A percentile compares a stretch with the other conserved stretches of the same genome.
phyloP scores from a whole-genome alignment of 1,284 basidiomycete genomes.

The Cerrena zonata region DNA sequence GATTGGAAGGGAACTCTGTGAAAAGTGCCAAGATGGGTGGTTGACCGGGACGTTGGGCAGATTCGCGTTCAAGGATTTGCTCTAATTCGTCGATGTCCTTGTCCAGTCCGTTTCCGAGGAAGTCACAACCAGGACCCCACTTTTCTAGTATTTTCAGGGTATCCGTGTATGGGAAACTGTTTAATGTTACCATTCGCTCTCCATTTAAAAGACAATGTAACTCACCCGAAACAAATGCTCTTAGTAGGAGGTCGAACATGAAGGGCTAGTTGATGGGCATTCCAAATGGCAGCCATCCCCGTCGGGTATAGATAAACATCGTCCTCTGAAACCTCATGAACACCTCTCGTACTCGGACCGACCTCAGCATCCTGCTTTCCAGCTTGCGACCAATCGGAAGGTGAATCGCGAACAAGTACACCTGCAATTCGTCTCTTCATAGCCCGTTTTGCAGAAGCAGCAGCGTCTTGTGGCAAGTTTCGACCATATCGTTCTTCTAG shows the following conservation, averaged over 20 bases:
- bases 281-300: slow-evolving; percentile 59
- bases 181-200: neutral
- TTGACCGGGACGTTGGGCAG: neutral
- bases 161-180: slow-evolving; percentile 88
- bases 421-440: neutral
- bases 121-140: slow-evolving; percentile 86
- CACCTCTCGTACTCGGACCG: slow-evolving; percentile 56
- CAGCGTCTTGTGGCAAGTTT: slow-evolving; percentile 13
- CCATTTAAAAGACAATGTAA: slow-evolving; percentile 7
- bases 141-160: slow-evolving; percentile 88
- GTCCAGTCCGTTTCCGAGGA: slow-evolving; percentile 70
- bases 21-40: slow-evolving; percentile 8
- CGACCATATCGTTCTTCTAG: slow-evolving; percentile 90
- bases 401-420: neutral
- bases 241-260: slow-evolving; percentile 24
- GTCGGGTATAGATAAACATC: slow-evolving; percentile 54
- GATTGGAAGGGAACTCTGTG: slow-evolving; percentile 49
- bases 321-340: slow-evolving; percentile 42
- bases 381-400: slow-evolving; percentile 30
- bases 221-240: slow-evolving; percentile 42
- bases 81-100: neutral
- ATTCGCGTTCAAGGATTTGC: neutral
- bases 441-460: neutral
- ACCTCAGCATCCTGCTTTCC: slow-evolving; percentile 44
- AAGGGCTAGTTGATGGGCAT: slow-evolving; percentile 40